Percentiles rank a stretch among this genome's conserved stretches.
Evolutionary conservation across 1,284 basidiomycete species (phyloP).

Genomic region (Chondrostereum purpureum): DNA sequence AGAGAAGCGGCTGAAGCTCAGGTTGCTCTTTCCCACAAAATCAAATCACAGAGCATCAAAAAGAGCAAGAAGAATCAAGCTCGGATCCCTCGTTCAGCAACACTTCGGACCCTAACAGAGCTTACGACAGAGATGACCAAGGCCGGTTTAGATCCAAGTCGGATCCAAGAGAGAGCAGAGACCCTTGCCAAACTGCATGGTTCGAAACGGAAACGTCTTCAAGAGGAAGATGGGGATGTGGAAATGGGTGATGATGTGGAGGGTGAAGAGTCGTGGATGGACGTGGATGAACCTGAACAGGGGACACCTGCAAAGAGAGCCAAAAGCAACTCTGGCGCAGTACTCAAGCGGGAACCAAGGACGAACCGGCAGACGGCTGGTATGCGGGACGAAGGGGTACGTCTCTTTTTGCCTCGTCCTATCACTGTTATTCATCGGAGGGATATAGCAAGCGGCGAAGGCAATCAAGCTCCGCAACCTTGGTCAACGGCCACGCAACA

Average conservation of each 20-base stretch:
- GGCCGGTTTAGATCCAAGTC: constrained; percentile 85
- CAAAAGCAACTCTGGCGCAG: constrained; percentile 59
- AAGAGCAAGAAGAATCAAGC: constrained; percentile 86
- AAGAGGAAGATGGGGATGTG: constrained; percentile 42
- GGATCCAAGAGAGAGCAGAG: constrained; percentile 83
- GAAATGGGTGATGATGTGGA: constrained; percentile 37
- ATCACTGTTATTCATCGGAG: constrained; percentile 10
- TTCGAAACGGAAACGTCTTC: constrained; percentile 62
- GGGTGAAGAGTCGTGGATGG: constrained; percentile 50
- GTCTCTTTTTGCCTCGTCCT: constrained; percentile 21
- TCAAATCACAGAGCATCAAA: constrained; percentile 74
- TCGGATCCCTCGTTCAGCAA: constrained; percentile 80
- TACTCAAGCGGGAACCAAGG: constrained; percentile 53
- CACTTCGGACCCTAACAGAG: constrained; percentile 82
- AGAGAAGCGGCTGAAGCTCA: constrained; percentile 69
- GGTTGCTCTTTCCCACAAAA: constrained; percentile 65
- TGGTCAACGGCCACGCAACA: constrained; percentile 80
- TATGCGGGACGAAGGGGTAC: constrained; percentile 62
- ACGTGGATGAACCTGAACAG: constrained; percentile 57
- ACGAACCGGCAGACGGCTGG: constrained; percentile 76
- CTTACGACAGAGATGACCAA: constrained; percentile 78
- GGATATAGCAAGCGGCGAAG: constrained; percentile 67
- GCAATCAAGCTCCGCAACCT: constrained; percentile 79
- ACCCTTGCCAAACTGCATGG: constrained; percentile 76
- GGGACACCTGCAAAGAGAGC: constrained; percentile 45